Percentiles rank a stretch among this genome's conserved stretches.
Evolutionary conservation across 164 flowering plant genomes (phyloP).

Genomic region (Aristolochia contorta): DNA sequence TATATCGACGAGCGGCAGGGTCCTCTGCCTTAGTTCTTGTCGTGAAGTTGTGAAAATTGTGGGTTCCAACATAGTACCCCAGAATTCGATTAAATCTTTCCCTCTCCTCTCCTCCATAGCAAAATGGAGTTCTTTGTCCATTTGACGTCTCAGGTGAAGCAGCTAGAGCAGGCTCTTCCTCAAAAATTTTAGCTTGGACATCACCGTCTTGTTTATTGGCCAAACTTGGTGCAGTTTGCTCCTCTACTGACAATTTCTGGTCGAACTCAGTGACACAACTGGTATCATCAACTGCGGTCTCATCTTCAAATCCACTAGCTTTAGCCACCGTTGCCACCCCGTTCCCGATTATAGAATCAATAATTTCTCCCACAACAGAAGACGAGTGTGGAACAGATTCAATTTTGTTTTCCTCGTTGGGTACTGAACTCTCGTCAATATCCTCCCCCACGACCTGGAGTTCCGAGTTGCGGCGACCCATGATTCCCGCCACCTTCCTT

Average conservation of each 20-base stretch:
- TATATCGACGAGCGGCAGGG: slow-evolving; percentile 68
- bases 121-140: slow-evolving; percentile 19
- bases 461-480: slow-evolving; percentile 31
- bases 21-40: slow-evolving; percentile 88
- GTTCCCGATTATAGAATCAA: not conserved
- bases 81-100: slow-evolving; percentile 76
- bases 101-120: slow-evolving; percentile 69
- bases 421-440: not conserved
- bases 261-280: not conserved
- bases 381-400: not conserved
- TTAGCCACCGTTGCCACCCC: not conserved
- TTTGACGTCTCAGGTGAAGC: not conserved
- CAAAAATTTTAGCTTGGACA: too few relatives aligned
- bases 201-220: too few relatives aligned
- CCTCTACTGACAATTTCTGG: not conserved
- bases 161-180: too few relatives aligned
- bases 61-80: slow-evolving; percentile 66
- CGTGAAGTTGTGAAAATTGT: slow-evolving; percentile 90
- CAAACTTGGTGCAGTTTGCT: not conserved
- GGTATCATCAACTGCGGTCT: not conserved
- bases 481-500: slow-evolving; percentile 63
- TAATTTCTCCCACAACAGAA: not conserved
- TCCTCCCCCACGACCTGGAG: not conserved
- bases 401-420: not conserved
- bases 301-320: not conserved